Evolutionary conservation across 2,329 filamentous ascomycete species (phyloP).

Genomic region (Myrmaecium sp.): DNA sequence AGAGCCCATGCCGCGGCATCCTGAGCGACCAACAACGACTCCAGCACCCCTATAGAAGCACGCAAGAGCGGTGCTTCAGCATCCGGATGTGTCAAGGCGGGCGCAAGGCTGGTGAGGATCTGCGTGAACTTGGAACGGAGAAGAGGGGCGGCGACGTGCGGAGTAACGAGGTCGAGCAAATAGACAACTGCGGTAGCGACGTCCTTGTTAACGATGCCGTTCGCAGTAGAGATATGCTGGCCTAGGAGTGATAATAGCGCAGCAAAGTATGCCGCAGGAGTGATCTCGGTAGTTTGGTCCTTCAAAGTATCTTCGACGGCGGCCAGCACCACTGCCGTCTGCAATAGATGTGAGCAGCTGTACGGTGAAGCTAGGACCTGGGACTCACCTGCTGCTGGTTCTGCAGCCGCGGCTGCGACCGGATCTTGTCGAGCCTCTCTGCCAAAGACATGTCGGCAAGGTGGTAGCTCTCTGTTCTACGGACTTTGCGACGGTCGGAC

Average conservation of each 20-base stretch:
- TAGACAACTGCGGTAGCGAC: conserved; percentile 79
- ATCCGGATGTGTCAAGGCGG: conserved; percentile 61
- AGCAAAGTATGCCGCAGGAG: conserved; percentile 85
- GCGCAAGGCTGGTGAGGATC: conserved; percentile 74
- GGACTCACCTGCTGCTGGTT: conserved; percentile 71
- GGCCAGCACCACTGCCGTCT: conserved; percentile 74
- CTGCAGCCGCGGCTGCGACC: conserved; percentile 78
- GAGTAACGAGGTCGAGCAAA: conserved; percentile 81
- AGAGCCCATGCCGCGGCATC: conserved; percentile 79
- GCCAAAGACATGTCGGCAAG: conserved; percentile 42
- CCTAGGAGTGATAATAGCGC: conserved; percentile 79
- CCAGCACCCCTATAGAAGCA: conserved; percentile 81
- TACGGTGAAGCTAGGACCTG: conserved; percentile 1
- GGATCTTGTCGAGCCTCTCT: conserved; percentile 94
- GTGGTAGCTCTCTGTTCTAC: too few relatives aligned
- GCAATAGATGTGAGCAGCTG: conserved; percentile 4
- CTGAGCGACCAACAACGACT: conserved; percentile 80
- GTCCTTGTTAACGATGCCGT: conserved; percentile 60
- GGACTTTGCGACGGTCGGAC: too few relatives aligned
- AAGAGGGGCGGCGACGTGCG: conserved; percentile 67
- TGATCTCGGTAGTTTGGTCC: conserved; percentile 68
- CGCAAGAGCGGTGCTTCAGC: conserved; percentile 75
- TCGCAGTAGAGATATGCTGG: conserved; percentile 48
- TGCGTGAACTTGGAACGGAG: conserved; percentile 90
- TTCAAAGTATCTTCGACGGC: conserved; percentile 87